phyloP scores from a whole-genome alignment of 352 stramenopile species.

The Halophytophthora batemanensis region DNA sequence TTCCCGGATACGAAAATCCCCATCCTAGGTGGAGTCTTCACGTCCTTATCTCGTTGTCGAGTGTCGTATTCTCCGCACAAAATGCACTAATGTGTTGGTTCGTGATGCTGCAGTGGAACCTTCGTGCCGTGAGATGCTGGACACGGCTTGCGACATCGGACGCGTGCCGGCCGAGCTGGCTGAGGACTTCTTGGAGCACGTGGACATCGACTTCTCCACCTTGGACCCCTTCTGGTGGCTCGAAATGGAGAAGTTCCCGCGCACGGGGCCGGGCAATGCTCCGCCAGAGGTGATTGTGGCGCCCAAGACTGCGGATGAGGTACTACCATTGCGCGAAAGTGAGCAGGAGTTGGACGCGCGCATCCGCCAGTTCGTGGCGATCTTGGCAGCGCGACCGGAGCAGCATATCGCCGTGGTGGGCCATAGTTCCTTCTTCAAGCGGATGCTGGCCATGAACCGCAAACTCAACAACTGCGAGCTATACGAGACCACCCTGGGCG shows the following conservation, averaged over 20 bases:
- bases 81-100: not conserved
- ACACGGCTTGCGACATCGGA: conserved; percentile 83
- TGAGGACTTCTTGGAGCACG: conserved; percentile 25
- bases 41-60: not conserved
- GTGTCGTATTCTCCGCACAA: not conserved
- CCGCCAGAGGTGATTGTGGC: conserved; percentile 18
- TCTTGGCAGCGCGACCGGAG: conserved; percentile 53
- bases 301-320: conserved; percentile 38
- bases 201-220: conserved; percentile 39
- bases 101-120: conserved; percentile 47
- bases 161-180: conserved; percentile 45
- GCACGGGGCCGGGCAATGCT: conserved; percentile 20
- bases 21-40: conserved; percentile 41
- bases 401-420: conserved; percentile 76
- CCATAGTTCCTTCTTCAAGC: conserved; percentile 85
- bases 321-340: conserved; percentile 57
- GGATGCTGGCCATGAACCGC: conserved; percentile 71
- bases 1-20: conserved; percentile 56
- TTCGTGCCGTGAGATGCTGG: conserved; percentile 77
- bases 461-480: conserved; percentile 85
- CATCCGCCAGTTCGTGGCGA: conserved; percentile 61
- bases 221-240: conserved; percentile 72
- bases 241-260: conserved; percentile 26
- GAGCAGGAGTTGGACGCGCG: conserved; percentile 51
- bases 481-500: conserved; percentile 25